These are phyloP conservation scores for Leccinum subgranulosum DNA, from an alignment of 768 basidiomycete species.

Conservation along the genomic window DNA sequence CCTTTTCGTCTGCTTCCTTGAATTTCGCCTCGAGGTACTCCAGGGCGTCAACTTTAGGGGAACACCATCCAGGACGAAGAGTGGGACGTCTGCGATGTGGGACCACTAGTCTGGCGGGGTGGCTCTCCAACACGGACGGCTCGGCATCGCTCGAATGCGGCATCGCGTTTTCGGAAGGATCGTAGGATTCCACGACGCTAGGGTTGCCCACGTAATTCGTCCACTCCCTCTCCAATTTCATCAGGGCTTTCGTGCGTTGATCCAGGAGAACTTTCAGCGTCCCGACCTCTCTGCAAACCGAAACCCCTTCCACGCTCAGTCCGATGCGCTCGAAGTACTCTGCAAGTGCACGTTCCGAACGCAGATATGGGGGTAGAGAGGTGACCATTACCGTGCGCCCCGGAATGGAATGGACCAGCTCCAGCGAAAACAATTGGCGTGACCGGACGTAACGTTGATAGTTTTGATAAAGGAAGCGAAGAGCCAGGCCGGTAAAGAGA, in stretches of 20 bases:
- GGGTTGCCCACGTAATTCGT: conserved; percentile 92
- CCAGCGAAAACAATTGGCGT: conserved; percentile 90
- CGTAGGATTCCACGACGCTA: conserved; percentile 77
- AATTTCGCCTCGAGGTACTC: conserved; percentile 84
- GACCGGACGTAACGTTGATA: conserved; percentile 86
- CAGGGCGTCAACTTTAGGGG: conserved; percentile 78
- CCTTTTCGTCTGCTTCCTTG: conserved; percentile 76
- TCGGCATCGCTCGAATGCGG: conserved; percentile 49
- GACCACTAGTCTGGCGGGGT: conserved; percentile 58
- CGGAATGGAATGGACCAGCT: conserved; percentile 91
- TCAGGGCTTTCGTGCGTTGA: conserved; percentile 72
- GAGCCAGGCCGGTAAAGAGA: conserved; percentile 82
- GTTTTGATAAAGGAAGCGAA: conserved; percentile 86
- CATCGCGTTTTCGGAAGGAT: conserved; percentile 59
- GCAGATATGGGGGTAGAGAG: conserved; percentile 78
- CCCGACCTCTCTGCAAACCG: conserved; percentile 79
- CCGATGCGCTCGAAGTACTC: conserved; percentile 93
- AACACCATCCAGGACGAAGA: conserved; percentile 71
- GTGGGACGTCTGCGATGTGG: conserved; percentile 78
- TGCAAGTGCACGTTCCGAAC: conserved; percentile 79
- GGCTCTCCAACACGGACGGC: conserved; percentile 49
- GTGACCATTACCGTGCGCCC: conserved; percentile 91
- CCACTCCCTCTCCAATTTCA: conserved; percentile 84
- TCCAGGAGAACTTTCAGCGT: conserved; percentile 71
- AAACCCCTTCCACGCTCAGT: conserved; percentile 88